Percentiles rank a stretch among this genome's conserved stretches.
Conservation (phyloP, 345 rosid genomes). For the Eutrema yunnanense region DNA sequence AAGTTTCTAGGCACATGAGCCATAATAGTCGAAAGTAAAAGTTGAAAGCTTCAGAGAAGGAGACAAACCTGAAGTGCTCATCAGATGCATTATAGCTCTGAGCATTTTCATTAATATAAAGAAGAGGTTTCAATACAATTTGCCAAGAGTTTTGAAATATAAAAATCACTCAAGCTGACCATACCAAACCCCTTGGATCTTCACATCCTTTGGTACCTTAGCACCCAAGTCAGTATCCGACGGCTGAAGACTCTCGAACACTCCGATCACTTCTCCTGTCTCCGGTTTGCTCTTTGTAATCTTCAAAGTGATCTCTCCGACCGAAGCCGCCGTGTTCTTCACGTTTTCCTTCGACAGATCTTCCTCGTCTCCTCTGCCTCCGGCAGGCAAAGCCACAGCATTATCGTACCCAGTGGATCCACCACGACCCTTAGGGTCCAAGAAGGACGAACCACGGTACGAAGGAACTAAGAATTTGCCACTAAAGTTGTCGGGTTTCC, state of each 20-base stretch:
- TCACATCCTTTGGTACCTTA: slow-evolving; percentile 85
- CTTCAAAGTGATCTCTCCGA: slow-evolving; percentile 69
- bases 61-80: too few relatives aligned
- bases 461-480: slow-evolving; percentile 84
- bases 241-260: slow-evolving; percentile 91
- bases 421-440: slow-evolving; percentile 98
- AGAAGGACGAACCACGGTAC: slow-evolving; percentile 89
- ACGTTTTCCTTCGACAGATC: slow-evolving; percentile 71
- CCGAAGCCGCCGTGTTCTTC: slow-evolving; percentile 57
- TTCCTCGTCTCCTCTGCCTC: slow-evolving; percentile 96
- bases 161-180: slow-evolving; percentile 65
- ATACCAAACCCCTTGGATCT: slow-evolving; percentile 90
- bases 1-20: slow-evolving; percentile 62
- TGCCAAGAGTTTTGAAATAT: background rate
- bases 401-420: slow-evolving; percentile 87
- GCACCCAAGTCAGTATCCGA: slow-evolving; percentile 97
- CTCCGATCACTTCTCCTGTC: slow-evolving; percentile 88
- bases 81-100: background rate
- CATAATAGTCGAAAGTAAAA: slow-evolving; percentile 47
- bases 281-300: slow-evolving; percentile 76
- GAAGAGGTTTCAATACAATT: background rate
- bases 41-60: too few relatives aligned
- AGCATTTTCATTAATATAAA: background rate
- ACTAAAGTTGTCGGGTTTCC: slow-evolving; percentile 66
- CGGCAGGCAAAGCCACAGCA: slow-evolving; percentile 92